These are phyloP conservation scores for Geranium brycei DNA, from an alignment of 345 rosid species.

Conservation along the genomic window DNA sequence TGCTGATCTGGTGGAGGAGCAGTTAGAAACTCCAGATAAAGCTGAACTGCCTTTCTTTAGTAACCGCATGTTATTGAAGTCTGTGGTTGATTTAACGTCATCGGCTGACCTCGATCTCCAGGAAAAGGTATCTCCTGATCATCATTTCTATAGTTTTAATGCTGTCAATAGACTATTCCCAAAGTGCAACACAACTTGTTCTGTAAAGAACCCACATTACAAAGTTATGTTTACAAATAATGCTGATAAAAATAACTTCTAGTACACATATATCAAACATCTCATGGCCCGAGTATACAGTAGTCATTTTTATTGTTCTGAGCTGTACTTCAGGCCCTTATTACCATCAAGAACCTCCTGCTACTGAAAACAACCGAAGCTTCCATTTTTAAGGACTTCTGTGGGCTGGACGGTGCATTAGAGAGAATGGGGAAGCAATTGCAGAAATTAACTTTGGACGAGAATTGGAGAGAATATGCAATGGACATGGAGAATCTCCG, in stretches of 20 bases:
- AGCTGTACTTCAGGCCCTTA: conserved; percentile 47
- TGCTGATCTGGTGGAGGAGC: conserved; percentile 57
- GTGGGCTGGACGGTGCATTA: conserved; percentile 54
- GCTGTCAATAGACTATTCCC: too few species aligned
- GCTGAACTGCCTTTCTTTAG: conserved; percentile 39
- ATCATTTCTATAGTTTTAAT: too few species aligned
- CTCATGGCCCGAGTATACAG: background rate
- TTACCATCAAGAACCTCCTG: conserved; percentile 60
- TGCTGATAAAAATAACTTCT: too few species aligned
- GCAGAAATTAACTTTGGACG: conserved; percentile 42
- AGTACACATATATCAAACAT: background rate
- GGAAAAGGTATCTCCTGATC: conserved; percentile 47
- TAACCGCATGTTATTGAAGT: conserved; percentile 50
- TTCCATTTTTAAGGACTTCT: conserved; percentile 48
- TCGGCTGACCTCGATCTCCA: conserved; percentile 73
- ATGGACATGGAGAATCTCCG: conserved; percentile 57
- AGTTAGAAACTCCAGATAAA: conserved; percentile 36
- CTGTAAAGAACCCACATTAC: too few species aligned
- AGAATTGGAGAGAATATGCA: conserved; percentile 50
- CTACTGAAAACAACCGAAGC: conserved; percentile 50
- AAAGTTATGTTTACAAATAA: too few species aligned
- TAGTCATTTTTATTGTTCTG: background rate
- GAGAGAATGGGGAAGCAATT: conserved; percentile 58
- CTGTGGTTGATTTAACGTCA: conserved; percentile 53
- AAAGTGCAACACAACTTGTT: too few species aligned